These are phyloP conservation scores for Didymella lethalis DNA, from an alignment of 2,329 filamentous ascomycete genomes.

Conservation along the genomic window DNA sequence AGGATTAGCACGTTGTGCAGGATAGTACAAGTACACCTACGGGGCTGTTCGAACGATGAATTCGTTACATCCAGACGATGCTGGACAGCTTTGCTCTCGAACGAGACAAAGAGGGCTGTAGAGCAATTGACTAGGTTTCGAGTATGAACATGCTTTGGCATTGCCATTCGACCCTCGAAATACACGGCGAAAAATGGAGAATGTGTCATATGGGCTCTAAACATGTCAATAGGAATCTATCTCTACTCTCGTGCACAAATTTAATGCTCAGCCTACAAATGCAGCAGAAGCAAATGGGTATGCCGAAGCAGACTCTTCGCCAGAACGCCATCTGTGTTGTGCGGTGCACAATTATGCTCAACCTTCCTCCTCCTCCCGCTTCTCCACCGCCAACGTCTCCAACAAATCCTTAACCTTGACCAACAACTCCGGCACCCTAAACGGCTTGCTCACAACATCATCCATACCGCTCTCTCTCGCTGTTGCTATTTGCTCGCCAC, in stretches of 20 bases:
- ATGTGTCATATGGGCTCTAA: neutral
- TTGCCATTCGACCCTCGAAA: neutral
- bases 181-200: neutral
- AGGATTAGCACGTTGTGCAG: no score
- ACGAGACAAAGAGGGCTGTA: no score
- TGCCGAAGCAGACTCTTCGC: constrained; percentile 1
- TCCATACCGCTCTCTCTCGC: constrained; percentile 48
- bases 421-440: constrained; percentile 44
- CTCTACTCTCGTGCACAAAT: neutral
- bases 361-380: neutral
- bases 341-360: neutral
- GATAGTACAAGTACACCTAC: no score
- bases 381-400: constrained; percentile 19
- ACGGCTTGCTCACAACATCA: constrained; percentile 48
- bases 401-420: constrained; percentile 36
- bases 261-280: constrained; percentile 6
- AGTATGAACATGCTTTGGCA: no score
- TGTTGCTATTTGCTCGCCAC: constrained; percentile 43
- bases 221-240: neutral
- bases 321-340: constrained; percentile 1
- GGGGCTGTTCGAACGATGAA: no score
- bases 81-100: no score
- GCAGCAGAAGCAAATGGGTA: constrained; percentile 1
- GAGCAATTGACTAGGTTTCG: no score
- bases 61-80: no score